These are phyloP conservation scores for Corniculantispora saksenae DNA, from an alignment of 2,329 filamentous ascomycete species.

Conservation along the genomic window DNA sequence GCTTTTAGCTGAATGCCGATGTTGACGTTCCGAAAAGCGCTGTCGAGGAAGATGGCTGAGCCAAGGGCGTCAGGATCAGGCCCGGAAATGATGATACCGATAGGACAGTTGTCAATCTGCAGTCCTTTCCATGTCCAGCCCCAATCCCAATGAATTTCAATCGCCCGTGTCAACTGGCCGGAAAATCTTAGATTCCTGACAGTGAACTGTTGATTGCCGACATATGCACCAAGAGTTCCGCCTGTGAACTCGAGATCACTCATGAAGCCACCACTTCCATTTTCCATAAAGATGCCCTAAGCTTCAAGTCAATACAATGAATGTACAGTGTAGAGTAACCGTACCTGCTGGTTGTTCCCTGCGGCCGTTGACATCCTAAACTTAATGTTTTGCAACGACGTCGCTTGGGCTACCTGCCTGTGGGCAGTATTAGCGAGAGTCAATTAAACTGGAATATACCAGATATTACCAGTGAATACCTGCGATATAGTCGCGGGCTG, in stretches of 20 bases:
- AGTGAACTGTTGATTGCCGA: constrained; percentile 68
- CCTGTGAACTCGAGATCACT: constrained; percentile 63
- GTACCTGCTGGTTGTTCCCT: too few relatives aligned
- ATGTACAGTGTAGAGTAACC: too few relatives aligned
- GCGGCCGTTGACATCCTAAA: too few relatives aligned
- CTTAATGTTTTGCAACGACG: too few relatives aligned
- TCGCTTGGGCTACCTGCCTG: constrained; percentile 49
- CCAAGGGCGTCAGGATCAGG: background rate
- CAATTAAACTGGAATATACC: constrained; percentile 38
- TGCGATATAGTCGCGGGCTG: too few relatives aligned
- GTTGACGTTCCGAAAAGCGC: background rate
- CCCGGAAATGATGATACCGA: background rate
- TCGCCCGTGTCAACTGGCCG: constrained; percentile 57
- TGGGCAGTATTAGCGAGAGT: too few relatives aligned
- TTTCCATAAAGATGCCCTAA: constrained; percentile 31
- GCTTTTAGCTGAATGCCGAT: background rate
- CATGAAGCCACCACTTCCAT: too few relatives aligned
- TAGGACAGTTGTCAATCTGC: background rate
- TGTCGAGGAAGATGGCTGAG: background rate
- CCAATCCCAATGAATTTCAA: constrained; percentile 75
- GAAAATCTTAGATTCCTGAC: constrained; percentile 68
- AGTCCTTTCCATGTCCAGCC: constrained; percentile 47
- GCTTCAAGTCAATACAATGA: background rate
- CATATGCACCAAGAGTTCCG: constrained; percentile 50
- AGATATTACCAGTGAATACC: too few relatives aligned